Percentiles rank a stretch among this genome's conserved stretches.
phyloP scores from a whole-genome alignment of 768 basidiomycete genomes.

The Lactarius hatsudake region DNA sequence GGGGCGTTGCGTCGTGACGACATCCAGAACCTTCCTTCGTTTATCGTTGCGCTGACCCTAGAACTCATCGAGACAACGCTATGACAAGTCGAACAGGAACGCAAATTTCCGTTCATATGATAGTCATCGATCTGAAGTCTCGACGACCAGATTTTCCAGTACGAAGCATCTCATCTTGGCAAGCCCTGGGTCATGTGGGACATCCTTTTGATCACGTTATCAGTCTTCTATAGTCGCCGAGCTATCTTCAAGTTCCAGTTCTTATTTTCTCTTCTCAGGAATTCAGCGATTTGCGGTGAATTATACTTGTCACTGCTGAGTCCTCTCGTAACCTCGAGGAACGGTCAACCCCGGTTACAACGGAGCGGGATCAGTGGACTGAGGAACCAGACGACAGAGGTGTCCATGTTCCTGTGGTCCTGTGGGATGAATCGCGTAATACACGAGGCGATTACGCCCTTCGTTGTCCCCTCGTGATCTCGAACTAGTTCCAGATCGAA shows the following conservation, averaged over 20 bases:
- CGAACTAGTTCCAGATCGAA: background rate
- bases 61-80: background rate
- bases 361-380: background rate
- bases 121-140: background rate
- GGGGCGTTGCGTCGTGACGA: slow-evolving; percentile 1
- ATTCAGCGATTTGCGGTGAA: background rate
- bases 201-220: background rate
- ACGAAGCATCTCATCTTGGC: background rate
- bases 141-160: background rate
- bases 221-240: background rate
- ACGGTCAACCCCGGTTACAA: background rate
- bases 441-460: slow-evolving; percentile 1
- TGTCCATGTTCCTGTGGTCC: background rate
- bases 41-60: background rate
- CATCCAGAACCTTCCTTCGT: background rate
- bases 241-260: background rate
- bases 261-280: background rate
- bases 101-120: background rate
- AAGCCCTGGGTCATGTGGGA: background rate
- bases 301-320: background rate
- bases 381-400: background rate
- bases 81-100: background rate
- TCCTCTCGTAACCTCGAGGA: background rate
- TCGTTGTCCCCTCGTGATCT: background rate
- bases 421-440: slow-evolving; percentile 1